Base-by-base conservation (phyloP, 495 filamentous ascomycete species). In the Penicillium canariense region DNA sequence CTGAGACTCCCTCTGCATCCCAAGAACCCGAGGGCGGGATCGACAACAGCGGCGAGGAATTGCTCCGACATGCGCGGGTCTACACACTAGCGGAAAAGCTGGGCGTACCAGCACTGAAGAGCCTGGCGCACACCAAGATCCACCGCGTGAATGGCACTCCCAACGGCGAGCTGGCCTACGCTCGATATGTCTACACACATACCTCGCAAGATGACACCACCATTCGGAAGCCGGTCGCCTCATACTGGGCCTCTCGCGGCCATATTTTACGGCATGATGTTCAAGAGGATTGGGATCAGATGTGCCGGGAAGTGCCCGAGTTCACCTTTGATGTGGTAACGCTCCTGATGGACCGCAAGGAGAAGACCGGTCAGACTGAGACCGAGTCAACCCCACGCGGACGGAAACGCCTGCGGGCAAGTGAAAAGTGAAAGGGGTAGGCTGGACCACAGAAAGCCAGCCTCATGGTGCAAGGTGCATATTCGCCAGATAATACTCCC, bases 321-420 rank as follows among this genome's bases (percentile, higher is more conserved):
- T 96, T 97, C 56, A 85, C 84, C 30, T 96, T 88, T 70, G 93
- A 97, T 71, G 88, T 97, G n/a, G 78, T 96, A 22, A 81, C 69
- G 18, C 68, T 87, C 40, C 81, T 87, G 31, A 72, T 89, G 28
- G 86, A 89, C 64, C 74, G 76, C 59, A 83, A 82, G 68, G 85
- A 88, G 66, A 87, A 84, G 68, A 56, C 69, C 20, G 52, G 54
- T 5, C 60, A 65, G 6, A 50, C 50, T 3, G 70, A 76, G 30
- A 31, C 52, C 10, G 68, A 71, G 27, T 65, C 64, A 3, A 63
- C 53, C 31, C 57, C 63, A 22, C 67, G 66, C 44, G 65, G 60
- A 10, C 55, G 70, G 27, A 74, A 75, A 43, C 66, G 68, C 17
- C 63, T 64, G 2, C 54, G 69, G 38, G 67, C 66, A 31, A 65